Conservation (phyloP, 257 asterid genomes). For the Paulownia fortunei region DNA sequence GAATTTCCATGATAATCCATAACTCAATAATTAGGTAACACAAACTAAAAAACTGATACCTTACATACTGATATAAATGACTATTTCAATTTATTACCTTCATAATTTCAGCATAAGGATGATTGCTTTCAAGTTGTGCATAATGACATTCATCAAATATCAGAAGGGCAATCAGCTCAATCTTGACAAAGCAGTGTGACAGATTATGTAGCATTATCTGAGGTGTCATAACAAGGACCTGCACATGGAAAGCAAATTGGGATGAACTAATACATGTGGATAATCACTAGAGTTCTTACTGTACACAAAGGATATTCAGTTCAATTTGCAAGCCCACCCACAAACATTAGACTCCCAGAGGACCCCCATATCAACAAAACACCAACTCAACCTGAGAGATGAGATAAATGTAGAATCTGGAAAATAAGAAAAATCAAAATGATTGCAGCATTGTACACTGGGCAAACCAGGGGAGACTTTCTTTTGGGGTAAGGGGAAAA, state of each 20-base stretch:
- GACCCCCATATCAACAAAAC: not conserved
- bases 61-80: not conserved
- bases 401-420: not conserved
- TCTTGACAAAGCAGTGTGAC: slow-evolving; percentile 80
- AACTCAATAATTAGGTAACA: slow-evolving; percentile 37
- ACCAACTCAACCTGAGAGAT: slow-evolving; percentile 21
- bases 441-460: not conserved
- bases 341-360: not conserved
- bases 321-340: not conserved
- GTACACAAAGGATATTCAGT: slow-evolving; percentile 18
- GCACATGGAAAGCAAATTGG: slow-evolving; percentile 39
- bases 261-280: not conserved
- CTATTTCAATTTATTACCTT: slow-evolving; percentile 58
- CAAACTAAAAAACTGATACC: not conserved
- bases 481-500: not conserved
- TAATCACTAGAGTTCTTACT: not conserved
- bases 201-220: slow-evolving; percentile 74
- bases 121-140: slow-evolving; percentile 91
- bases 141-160: slow-evolving; percentile 98
- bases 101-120: slow-evolving; percentile 98
- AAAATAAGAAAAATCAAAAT: not conserved
- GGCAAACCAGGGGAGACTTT: slow-evolving; percentile 8
- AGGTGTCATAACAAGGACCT: slow-evolving; percentile 98
- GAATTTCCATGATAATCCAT: slow-evolving; percentile 33
- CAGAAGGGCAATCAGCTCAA: slow-evolving; percentile 82